Base-by-base conservation (phyloP, 2,329 filamentous ascomycete genomes). In the Botrytis aclada region DNA sequence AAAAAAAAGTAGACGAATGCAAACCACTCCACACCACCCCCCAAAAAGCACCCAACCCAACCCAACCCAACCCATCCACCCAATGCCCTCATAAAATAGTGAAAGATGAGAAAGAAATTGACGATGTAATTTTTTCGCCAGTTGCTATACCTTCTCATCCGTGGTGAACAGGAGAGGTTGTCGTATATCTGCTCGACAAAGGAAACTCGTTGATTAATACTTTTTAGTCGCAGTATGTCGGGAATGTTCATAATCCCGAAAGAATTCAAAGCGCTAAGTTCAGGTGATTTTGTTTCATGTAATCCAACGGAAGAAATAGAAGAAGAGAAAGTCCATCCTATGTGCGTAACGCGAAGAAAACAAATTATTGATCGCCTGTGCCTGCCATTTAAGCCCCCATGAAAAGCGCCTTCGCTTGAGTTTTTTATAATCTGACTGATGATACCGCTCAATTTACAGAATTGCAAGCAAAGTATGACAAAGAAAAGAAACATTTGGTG, bases 381-480 rank as follows among this genome's bases (percentile, higher is more conserved):
- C 70, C 70, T 67, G 70, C 62, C 70, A 43, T 71, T 56, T 56
- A 66, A 60, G 39, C 39, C 62, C 62, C 70, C 70, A 60, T 71
- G 41, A 71, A 66, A 56, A 71, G 62, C 70, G 62, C 70, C 70
- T 67, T 71, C 70, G 70, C 70, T 60, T 39, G 39, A 60, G 51
- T 65, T 71, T 71, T 71, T 71, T 60, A 54, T 71, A 62, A 67
- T 66, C n/a, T 71, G 70, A 67, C 62, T 60, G 70, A 71, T 45
- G 70, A 22, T 65, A 39, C 37, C 61, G 70, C 70, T 71, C 70
- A 67, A 71, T 71, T 66, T 71, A 71, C 47, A 67, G 29, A 60
- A 64, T 45, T 71, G 60, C 63, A 71, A 71, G 70, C 70, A 71
- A 71, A 60, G 63, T 37, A 67, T 47, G 47, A 58, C n/a, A 60